Evolutionary conservation across 768 basidiomycete genomes (phyloP).

Genomic region (Hericium rajendrae): DNA sequence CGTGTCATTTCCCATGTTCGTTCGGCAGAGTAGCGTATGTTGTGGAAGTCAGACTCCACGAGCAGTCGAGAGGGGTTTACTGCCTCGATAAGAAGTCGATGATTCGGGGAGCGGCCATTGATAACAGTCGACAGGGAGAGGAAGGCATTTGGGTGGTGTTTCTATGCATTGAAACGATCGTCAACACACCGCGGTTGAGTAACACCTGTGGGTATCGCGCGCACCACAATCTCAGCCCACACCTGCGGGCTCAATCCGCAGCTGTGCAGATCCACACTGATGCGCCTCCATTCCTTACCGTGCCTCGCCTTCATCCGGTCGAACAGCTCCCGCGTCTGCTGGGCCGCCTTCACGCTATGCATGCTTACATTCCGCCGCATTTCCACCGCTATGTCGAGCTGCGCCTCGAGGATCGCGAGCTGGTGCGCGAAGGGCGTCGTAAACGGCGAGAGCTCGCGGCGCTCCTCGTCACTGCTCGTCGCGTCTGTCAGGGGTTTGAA

Average conservation of each 20-base stretch:
- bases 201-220: conserved; percentile 10
- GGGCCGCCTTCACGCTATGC: conserved; percentile 76
- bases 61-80: conserved; percentile 63
- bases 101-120: conserved; percentile 60
- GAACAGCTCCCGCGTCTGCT: conserved; percentile 60
- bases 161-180: conserved; percentile 30
- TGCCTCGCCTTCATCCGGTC: conserved; percentile 47
- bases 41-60: conserved; percentile 78
- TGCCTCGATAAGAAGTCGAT: conserved; percentile 51
- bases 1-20: conserved; percentile 73
- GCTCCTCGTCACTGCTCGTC: conserved; percentile 18
- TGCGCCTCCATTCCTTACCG: conserved; percentile 44
- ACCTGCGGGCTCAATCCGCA: conserved; percentile 77
- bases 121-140: conserved; percentile 84
- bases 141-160: conserved; percentile 65
- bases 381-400: conserved; percentile 79
- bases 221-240: conserved; percentile 68
- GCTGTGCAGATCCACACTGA: conserved; percentile 86
- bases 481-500: conserved; percentile 34
- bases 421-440: conserved; percentile 77
- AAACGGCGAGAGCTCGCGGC: conserved; percentile 64
- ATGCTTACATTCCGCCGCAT: conserved; percentile 70
- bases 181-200: not conserved
- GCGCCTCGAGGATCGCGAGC: conserved; percentile 66
- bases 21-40: conserved; percentile 45